Conservation (phyloP, 352 stramenopile species). For the Phytophthora cactorum region DNA sequence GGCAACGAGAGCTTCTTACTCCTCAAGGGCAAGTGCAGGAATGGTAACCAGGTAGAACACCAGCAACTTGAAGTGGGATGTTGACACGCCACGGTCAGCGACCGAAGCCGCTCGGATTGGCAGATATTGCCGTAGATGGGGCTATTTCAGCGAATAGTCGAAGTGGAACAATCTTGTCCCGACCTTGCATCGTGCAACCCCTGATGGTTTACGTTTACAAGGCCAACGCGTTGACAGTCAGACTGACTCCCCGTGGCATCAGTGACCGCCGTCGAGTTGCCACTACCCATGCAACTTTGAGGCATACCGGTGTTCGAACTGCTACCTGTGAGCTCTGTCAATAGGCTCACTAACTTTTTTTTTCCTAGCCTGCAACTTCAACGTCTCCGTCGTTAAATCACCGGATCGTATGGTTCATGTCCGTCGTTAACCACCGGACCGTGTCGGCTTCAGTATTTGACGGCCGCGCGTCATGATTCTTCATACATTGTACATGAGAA, state of each 20-base stretch:
- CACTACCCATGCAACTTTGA: neutral
- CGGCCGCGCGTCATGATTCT: slow-evolving; percentile 19
- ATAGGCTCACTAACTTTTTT: neutral
- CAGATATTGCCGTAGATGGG: neutral
- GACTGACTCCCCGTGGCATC: slow-evolving; percentile 2
- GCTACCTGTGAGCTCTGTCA: neutral
- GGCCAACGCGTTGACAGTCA: no score
- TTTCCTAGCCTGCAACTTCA: slow-evolving; percentile 13
- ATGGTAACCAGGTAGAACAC: neutral
- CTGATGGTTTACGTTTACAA: slow-evolving; percentile 24
- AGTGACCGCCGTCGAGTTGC: neutral
- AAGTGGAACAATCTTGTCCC: neutral
- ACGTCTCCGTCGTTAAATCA: slow-evolving; percentile 7
- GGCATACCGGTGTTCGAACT: neutral
- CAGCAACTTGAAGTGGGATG: slow-evolving; percentile 8
- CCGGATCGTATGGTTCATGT: neutral
- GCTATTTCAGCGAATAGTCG: slow-evolving; percentile 2
- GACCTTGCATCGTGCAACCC: no score
- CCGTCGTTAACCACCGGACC: neutral
- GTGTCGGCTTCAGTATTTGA: slow-evolving; percentile 12
- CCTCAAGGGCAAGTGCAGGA: slow-evolving; percentile 8
- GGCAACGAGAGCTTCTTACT: neutral
- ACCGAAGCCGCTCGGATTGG: neutral
- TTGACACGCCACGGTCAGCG: slow-evolving; percentile 8
- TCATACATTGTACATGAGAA: no score